A percentile compares a stretch with the other conserved stretches of the same genome.
These are phyloP conservation scores for Mucor sp. DNA, from an alignment of 371 early-diverging fungal genomes.

Conservation along the genomic window DNA sequence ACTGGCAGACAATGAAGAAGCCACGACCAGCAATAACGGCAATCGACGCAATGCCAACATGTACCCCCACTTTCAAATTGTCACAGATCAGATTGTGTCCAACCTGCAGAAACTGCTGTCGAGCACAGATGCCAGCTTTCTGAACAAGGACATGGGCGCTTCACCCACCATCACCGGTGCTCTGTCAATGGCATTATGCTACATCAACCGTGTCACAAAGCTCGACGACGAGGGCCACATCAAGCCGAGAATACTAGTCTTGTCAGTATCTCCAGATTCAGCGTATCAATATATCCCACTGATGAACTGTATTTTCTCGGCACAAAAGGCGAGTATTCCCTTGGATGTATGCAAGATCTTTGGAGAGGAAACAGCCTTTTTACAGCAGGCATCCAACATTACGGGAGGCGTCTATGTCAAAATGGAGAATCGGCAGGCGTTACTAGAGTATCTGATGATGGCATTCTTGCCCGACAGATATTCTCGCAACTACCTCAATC, in stretches of 20 bases:
- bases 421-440: conserved; percentile 64
- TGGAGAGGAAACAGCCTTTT: conserved; percentile 80
- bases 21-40: conserved; percentile 14
- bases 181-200: conserved; percentile 64
- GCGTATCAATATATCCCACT: conserved; percentile 90
- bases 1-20: conserved; percentile 38
- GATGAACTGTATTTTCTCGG: conserved; percentile 97
- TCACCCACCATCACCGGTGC: conserved; percentile 57
- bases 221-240: conserved; percentile 60
- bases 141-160: conserved; percentile 46
- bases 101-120: conserved; percentile 49
- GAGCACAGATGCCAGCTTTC: conserved; percentile 41
- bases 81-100: conserved; percentile 57
- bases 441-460: conserved; percentile 87
- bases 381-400: conserved; percentile 92
- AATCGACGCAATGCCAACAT: conserved; percentile 56
- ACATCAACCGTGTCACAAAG: conserved; percentile 69
- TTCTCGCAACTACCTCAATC: conserved; percentile 67
- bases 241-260: conserved; percentile 81
- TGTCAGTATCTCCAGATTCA: conserved; percentile 87
- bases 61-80: conserved; percentile 64
- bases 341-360: conserved; percentile 89
- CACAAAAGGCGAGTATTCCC: conserved; percentile 85
- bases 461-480: conserved; percentile 84
- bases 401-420: conserved; percentile 85